A percentile compares a stretch with the other conserved stretches of the same genome.
These are phyloP conservation scores for Fusarium praegraminearum DNA, from an alignment of 2,329 filamentous ascomycete genomes.

Conservation along the genomic window DNA sequence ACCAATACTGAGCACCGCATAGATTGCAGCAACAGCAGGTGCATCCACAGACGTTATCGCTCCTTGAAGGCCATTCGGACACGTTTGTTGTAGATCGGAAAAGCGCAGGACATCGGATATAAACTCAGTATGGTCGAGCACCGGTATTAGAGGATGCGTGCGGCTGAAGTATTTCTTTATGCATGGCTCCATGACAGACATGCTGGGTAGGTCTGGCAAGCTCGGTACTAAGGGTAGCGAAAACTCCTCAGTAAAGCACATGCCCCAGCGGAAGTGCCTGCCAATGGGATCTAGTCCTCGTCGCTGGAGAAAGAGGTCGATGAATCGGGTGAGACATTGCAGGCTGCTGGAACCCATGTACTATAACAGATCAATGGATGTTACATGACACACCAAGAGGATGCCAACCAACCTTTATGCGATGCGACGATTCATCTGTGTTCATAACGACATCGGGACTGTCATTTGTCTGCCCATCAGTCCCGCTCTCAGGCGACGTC, in stretches of 20 bases:
- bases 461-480: slow-evolving; percentile 30
- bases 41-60: slow-evolving; percentile 27
- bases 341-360: slow-evolving; percentile 43
- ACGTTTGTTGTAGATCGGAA: slow-evolving; percentile 33
- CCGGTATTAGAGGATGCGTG: slow-evolving; percentile 36
- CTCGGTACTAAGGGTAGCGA: slow-evolving; percentile 24
- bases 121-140: slow-evolving; percentile 31
- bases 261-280: slow-evolving; percentile 38
- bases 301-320: slow-evolving; percentile 36
- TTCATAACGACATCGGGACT: slow-evolving; percentile 41
- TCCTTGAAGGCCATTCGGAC: slow-evolving; percentile 20
- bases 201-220: slow-evolving; percentile 32
- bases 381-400: no score
- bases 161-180: slow-evolving; percentile 40
- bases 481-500: slow-evolving; percentile 24
- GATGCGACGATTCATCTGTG: slow-evolving; percentile 41
- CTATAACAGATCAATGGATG: slow-evolving; percentile 4
- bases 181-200: slow-evolving; percentile 36
- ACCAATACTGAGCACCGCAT: slow-evolving; percentile 31
- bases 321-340: slow-evolving; percentile 36
- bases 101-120: slow-evolving; percentile 35
- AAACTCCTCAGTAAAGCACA: slow-evolving; percentile 41
- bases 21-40: slow-evolving; percentile 29
- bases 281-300: slow-evolving; percentile 39
- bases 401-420: slow-evolving; percentile 32